phyloP scores from a whole-genome alignment of 495 filamentous ascomycete genomes.

The Penicillium robsamsonii region DNA sequence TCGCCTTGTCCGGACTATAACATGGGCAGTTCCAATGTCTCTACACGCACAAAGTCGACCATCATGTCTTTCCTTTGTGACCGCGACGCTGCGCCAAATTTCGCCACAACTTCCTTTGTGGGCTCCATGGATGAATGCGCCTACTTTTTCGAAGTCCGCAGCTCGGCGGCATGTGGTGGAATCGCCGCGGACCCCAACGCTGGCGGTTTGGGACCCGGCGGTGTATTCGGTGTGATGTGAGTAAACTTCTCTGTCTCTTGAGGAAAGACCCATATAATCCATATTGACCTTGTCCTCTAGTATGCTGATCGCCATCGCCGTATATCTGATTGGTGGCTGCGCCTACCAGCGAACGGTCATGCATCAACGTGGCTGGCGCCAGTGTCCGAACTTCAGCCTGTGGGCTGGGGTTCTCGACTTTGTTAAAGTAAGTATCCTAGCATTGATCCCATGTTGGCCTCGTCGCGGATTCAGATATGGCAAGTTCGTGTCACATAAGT shows the following conservation, averaged over 20 bases:
- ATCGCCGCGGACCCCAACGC: slow-evolving; percentile 58
- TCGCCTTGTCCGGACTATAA: slow-evolving; percentile 62
- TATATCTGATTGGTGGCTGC: slow-evolving; percentile 88
- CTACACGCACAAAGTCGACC: slow-evolving; percentile 69
- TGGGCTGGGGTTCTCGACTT: slow-evolving; percentile 90
- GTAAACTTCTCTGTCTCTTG: slow-evolving; percentile 21
- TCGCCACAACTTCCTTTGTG: slow-evolving; percentile 73
- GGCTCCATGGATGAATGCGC: slow-evolving; percentile 84
- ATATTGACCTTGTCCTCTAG: slow-evolving; percentile 30
- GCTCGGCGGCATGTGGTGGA: slow-evolving; percentile 77
- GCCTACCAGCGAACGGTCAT: slow-evolving; percentile 94
- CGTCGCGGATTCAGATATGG: slow-evolving; percentile 21
- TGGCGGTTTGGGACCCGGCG: slow-evolving; percentile 73
- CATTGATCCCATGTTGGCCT: slow-evolving; percentile 35
- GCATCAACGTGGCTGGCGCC: slow-evolving; percentile 92
- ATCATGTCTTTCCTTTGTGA: slow-evolving; percentile 95
- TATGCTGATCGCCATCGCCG: slow-evolving; percentile 70
- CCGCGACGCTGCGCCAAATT: slow-evolving; percentile 59
- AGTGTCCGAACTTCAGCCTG: slow-evolving; percentile 88
- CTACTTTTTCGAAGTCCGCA: slow-evolving; percentile 97
- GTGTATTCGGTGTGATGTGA: slow-evolving; percentile 91
- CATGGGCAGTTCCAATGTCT: slow-evolving; percentile 28
- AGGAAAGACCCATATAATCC: not conserved
- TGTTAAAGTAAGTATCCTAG: slow-evolving; percentile 64
- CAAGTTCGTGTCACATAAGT: slow-evolving; percentile 22